Evolutionary conservation across 768 basidiomycete species (phyloP), one percentile per base, ranked within the genome.

Genomic region (Termitomyces sp.): DNA sequence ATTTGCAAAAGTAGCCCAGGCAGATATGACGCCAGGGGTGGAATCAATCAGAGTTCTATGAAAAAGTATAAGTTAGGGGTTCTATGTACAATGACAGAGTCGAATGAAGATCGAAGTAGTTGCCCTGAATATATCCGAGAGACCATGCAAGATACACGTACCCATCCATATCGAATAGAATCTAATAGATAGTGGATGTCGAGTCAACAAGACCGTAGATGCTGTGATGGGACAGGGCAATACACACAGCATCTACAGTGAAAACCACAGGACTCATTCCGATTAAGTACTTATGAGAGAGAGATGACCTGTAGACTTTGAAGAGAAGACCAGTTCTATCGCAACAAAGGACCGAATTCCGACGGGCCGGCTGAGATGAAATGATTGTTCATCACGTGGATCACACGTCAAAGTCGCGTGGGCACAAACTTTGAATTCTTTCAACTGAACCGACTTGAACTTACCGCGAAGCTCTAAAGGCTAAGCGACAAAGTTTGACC

Each of bases 11-110:
- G 74, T 82, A 50, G 82, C 75, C 93, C 93, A 95, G 8, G 90
- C 88, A 58, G 80, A 80, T 51, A 84, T 62, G n/a, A 93, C 88
- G 4, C 91, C 93, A 1, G 89, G 89, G 5, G 91, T 93, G 2
- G 91, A 92, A 72, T 93, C 91, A 66, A 89, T 82, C 58, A 88
- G 79, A 6, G 88, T 91, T 42, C 88, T 89, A 65, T 13, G 33
- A 47, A 53, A 10, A 18, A 32, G 22, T 22, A 13, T 34, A 30
- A 44, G 20, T 27, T 13, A 43, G 14, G 32, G 2, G 16, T 20
- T 34, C n/a, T 26, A 7, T 16, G 27, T 30, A 39, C 32, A 4
- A 40, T 22, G 10, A 14, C 33, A n/a, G 30, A 7, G 18, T 16
- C 5, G 5, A 39, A n/a, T 37, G 5, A 37, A 36, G 24, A 45